Evolutionary conservation across 2,329 filamentous ascomycete genomes (phyloP), one percentile per base, ranked within the genome.

Genomic region (Nothopassalora personata): DNA sequence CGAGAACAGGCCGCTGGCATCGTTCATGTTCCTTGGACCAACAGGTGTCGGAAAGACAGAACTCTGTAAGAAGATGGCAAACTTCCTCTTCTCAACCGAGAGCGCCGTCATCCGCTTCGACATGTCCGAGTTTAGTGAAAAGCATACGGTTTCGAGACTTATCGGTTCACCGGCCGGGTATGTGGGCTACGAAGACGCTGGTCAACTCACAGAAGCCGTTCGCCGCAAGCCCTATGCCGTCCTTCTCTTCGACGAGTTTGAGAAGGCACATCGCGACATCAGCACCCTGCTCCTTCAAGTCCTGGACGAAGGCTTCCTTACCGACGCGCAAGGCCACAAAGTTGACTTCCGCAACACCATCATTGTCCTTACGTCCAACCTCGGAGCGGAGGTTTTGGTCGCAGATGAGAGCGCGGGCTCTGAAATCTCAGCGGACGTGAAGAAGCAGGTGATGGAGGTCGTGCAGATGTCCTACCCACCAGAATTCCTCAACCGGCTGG

Each of bases 41-140:
- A 97, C 94, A 0, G 94, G 94, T 71, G 93, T 97, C 18, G 94
- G 94, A 58, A 99, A 97, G 79, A 99, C 94, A 3, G 92, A 97
- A 72, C 84, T 97, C 1, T 96, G 92, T 81, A 97, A 97, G 80
- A 93, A 95, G 73, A 87, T 99, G 67, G 94, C 94, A 1, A 84
- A 83, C 59, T 97, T 97, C 77, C 80, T 99, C 39, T 99, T 97
- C 76, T 94, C 89, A 0, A 96, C 91, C 1, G 90, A 96, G 68
- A 86, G 86, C 30, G 93, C 94, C 2, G 91, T 99, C 28, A 85
- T 97, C 34, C 84, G 94, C 34, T 97, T 97, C 74, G 94, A 97
- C 74, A 97, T 97, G 94, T 90, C 86, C 68, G 94, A 99, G 71
- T 97, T 97, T 73, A 91, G 96, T 71, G 94, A 97, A 72, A 96